Evolutionary conservation across 495 filamentous ascomycete genomes (phyloP), one percentile per base, ranked within the genome.

Genomic region (Aspergillus heteromorphus): DNA sequence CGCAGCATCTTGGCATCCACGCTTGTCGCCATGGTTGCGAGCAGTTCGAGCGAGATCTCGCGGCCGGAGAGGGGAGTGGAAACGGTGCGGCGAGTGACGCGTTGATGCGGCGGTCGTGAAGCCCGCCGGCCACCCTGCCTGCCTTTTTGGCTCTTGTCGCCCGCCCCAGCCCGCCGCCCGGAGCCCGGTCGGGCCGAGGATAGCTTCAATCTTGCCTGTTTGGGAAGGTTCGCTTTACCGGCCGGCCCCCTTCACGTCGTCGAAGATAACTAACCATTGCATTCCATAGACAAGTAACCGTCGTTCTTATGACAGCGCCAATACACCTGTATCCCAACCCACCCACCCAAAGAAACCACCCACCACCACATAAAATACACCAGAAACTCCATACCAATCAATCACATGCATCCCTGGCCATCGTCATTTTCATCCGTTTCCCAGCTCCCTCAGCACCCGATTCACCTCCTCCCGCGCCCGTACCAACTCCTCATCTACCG

Each of bases 1-100:
- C 86, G 87, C 41, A 95, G 75, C 66, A 93, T 80, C 79, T 95
- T 95, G 54, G 86, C 82, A 68, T 96, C 91, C 31, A 91, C 89
- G 54, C 78, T 84, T 51, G 79, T 80, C 59, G 86, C 87, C 87
- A 91, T 92, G 31, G 60, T 73, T 27, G 48, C 45, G 17, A 23
- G 40, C 8, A 31, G 11, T n/a, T 40, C 25, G 14, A 47, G 40
- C 6, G 19, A 8, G 20, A 16, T 4, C 19, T 14, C 34, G n/a
- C 11, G 34, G 34, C 11, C n/a, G 11, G 13, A 38, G 13, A 38
- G 34, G 13, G 23, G 23, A 27, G 5, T 38, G 10, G 34, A 38
- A 38, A 38, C n/a, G 34, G 34, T 14, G 34, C 34, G 5, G 34
- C 10, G 34, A 38, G 11, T 13, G 34, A 48, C 49, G 38, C 38